phyloP scores from a whole-genome alignment of 2,329 filamentous ascomycete species.

The Sphaerostilbella broomeana region DNA sequence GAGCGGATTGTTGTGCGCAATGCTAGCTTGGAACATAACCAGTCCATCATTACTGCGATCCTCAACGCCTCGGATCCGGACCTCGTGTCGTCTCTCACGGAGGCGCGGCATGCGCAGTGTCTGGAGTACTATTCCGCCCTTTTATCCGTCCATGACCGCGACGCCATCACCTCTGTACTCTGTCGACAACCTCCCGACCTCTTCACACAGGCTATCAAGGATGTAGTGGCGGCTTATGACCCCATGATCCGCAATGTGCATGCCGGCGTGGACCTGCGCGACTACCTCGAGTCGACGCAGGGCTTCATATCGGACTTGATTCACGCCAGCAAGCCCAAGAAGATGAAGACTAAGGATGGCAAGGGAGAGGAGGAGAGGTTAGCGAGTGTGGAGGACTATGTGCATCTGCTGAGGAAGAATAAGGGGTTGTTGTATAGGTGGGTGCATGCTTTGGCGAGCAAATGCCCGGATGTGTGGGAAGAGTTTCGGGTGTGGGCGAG shows the following conservation, averaged over 20 bases:
- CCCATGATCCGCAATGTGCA: constrained; percentile 68
- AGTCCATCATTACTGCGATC: constrained; percentile 63
- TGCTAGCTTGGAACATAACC: constrained; percentile 41
- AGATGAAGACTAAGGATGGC: constrained; percentile 17
- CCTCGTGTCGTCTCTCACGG: constrained; percentile 42
- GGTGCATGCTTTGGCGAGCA: constrained; percentile 61
- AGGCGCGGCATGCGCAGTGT: constrained; percentile 56
- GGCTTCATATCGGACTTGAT: constrained; percentile 67
- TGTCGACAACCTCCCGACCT: constrained; percentile 66
- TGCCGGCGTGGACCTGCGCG: constrained; percentile 62
- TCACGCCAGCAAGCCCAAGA: constrained; percentile 45
- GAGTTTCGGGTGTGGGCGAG: constrained; percentile 58
- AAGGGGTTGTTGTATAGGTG: constrained; percentile 59
- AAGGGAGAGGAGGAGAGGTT: constrained; percentile 24
- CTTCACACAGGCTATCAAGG: constrained; percentile 61
- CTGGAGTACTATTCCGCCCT: constrained; percentile 64
- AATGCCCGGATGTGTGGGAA: constrained; percentile 58
- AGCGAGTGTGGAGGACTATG: constrained; percentile 66
- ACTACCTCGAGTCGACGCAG: constrained; percentile 60
- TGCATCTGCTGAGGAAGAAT: constrained; percentile 59
- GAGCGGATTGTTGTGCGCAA: constrained; percentile 54
- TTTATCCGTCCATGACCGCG: constrained; percentile 67
- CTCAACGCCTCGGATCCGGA: constrained; percentile 46
- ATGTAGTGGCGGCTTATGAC: constrained; percentile 62
- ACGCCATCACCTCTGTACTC: constrained; percentile 58